Conservation (phyloP, 1,284 basidiomycete species). For the Trametes polyzona region DNA sequence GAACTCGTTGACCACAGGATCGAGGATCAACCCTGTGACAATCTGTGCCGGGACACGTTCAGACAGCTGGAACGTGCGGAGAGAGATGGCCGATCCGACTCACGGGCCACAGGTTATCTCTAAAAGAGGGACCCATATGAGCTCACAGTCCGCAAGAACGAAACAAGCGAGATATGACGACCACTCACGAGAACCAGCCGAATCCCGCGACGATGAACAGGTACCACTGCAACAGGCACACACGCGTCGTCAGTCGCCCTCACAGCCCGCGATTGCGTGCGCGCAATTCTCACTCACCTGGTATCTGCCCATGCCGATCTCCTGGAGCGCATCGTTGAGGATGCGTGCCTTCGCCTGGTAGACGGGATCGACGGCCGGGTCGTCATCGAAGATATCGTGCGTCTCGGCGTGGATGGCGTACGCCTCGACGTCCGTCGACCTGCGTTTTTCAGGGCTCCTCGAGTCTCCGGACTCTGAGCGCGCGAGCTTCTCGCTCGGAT, state of each 20-base stretch:
- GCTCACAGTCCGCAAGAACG: background rate
- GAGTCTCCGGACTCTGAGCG: background rate
- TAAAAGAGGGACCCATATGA: constrained; percentile 25
- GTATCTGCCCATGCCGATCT: constrained; percentile 74
- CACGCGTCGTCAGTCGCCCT: background rate
- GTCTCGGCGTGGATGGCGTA: constrained; percentile 31
- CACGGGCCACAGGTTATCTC: constrained; percentile 71
- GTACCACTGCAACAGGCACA: constrained; percentile 41
- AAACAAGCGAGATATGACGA: background rate
- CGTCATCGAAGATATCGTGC: constrained; percentile 49
- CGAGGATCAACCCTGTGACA: constrained; percentile 55
- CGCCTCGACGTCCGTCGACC: background rate
- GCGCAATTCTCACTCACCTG: constrained; percentile 47
- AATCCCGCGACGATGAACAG: constrained; percentile 64
- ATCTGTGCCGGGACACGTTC: constrained; percentile 2
- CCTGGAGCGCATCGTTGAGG: constrained; percentile 67
- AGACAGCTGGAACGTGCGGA: background rate
- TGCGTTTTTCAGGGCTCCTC: background rate
- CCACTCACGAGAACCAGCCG: constrained; percentile 69
- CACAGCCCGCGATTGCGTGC: background rate
- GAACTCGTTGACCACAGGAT: constrained; percentile 60
- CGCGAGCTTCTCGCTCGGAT: background rate
- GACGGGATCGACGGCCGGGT: constrained; percentile 53
- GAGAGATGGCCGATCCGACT: constrained; percentile 22
- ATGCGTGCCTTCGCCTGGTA: constrained; percentile 65